Evolutionary conservation across 148 eudicot genomes (phyloP), one percentile per base, ranked within the genome.

Genomic region (Dysphania ambrosioides): DNA sequence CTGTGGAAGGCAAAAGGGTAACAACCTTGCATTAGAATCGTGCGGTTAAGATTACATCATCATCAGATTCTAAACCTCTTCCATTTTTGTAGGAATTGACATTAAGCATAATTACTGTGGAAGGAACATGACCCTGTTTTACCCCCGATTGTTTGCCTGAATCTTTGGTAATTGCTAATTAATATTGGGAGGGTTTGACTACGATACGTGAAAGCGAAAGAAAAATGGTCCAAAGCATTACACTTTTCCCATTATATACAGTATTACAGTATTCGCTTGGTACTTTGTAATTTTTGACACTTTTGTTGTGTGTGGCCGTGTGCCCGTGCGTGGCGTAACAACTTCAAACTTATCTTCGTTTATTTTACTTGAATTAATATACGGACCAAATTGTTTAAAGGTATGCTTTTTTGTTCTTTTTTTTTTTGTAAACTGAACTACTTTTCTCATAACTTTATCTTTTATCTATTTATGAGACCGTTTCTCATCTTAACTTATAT

Each of bases 51-150:
- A 63, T 60, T 59, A 35, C 40, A 36, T 51, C 78, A 66, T 34
- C 40, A 5, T 34, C 21, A 23, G n/a, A n/a, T n/a, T n/a, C n/a
- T 49, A 26, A 72, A 58, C 42, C n/a, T n/a, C n/a, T n/a, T n/a
- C n/a, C n/a, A 60, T 51, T 15, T 72, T 63, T 71, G 63, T 47
- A 69, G 31, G 69, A 65, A 31, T 57, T 62, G 83, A 71, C 77
- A 72, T 68, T 81, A 53, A 65, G 76, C 77, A 24, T 66, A 59
- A 59, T 73, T 68, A 26, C 13, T 60, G 63, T 79, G 74, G 34
- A 40, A 9, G 18, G 19, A 5, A 24, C 9, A 0, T 66, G 36
- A 72, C 77, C n/a, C n/a, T n/a, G 9, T 8, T 41, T 66, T 62
- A 32, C 70, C 56, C 71, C 59, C 27, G 41, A 47, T 40, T 38